Base-by-base conservation (phyloP, 306 rosid genomes). In the Trifolium fragiferum region DNA sequence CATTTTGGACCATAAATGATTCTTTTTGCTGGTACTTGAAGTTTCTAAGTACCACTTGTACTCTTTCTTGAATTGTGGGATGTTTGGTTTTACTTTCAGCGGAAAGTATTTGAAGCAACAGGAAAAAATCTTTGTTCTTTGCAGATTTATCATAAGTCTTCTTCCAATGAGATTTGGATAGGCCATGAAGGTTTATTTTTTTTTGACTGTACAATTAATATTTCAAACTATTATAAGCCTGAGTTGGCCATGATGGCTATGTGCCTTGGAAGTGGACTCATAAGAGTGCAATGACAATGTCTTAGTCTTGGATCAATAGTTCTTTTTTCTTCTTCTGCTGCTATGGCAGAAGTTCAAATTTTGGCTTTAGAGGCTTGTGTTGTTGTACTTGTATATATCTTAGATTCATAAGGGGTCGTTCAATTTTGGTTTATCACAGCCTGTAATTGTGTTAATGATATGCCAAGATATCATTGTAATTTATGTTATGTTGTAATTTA, bases 91-190 rank as follows among this genome's bases (percentile, higher is more conserved):
- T 60, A 20, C 54, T 75, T 68, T 64, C 41, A 16, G 64, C 51
- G 55, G 30, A 74, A 69, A 78, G 63, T 53, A 62, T 47, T 69
- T 79, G 75, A 59, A 72, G 82, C 78, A 72, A 55, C 61, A 67
- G 75, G 84, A 47, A 72, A 71, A 66, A 73, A 71, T 75, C 54
- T 61, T 75, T 65, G 72, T 62, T 78, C 81, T 33, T 71, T 81
- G 83, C 85, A 75, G 85, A 78, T 84, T 78, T 78, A 71, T 78
- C 81, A 70, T 70, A 71, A 57, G 76, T 38, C 86, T 53, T 81
- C 83, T 70, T 78, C 88, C 77, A 27, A 61, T 66, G 77, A 70
- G 50, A 71, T 81, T 66, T 78, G 80, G 75, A 67, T 73, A 78
- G 72, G 72, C 73, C 80, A 40, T 66, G 76, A 74, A 66, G 79